These are phyloP conservation scores for Asterionellopsis glacialis DNA, from an alignment of 108 stramenopile genomes.

Conservation along the genomic window DNA sequence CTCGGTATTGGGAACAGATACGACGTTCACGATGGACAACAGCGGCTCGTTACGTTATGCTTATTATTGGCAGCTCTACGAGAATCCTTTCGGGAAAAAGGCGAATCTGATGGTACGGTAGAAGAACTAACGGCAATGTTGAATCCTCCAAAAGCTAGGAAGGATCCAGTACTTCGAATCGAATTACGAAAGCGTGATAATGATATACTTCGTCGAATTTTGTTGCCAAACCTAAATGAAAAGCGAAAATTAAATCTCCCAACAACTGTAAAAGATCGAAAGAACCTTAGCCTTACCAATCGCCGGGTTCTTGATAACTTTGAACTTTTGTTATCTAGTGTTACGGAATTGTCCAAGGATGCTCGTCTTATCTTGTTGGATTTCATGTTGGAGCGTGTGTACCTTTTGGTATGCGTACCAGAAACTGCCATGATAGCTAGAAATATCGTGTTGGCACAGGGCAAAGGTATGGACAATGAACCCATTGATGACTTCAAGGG, in stretches of 20 bases:
- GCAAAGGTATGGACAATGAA: constrained; percentile 52
- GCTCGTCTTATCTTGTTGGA: constrained; percentile 32
- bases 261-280: background rate
- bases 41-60: constrained; percentile 43
- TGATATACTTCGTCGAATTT: constrained; percentile 30
- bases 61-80: constrained; percentile 40
- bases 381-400: constrained; percentile 45
- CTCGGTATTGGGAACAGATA: constrained; percentile 19
- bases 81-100: constrained; percentile 32
- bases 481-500: constrained; percentile 58
- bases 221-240: constrained; percentile 7
- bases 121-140: constrained; percentile 37
- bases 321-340: background rate
- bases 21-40: constrained; percentile 57
- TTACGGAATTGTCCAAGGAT: constrained; percentile 16
- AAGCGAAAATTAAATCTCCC: background rate
- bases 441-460: constrained; percentile 46
- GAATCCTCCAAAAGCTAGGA: constrained; percentile 39
- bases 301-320: constrained; percentile 13
- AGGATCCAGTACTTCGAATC: constrained; percentile 32
- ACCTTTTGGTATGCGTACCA: constrained; percentile 42
- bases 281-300: constrained; percentile 9
- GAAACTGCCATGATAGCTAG: constrained; percentile 45
- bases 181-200: constrained; percentile 41
- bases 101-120: constrained; percentile 14